Base-by-base conservation (phyloP, 192 early-diverging fungal species). In the Coemansia reversa region DNA sequence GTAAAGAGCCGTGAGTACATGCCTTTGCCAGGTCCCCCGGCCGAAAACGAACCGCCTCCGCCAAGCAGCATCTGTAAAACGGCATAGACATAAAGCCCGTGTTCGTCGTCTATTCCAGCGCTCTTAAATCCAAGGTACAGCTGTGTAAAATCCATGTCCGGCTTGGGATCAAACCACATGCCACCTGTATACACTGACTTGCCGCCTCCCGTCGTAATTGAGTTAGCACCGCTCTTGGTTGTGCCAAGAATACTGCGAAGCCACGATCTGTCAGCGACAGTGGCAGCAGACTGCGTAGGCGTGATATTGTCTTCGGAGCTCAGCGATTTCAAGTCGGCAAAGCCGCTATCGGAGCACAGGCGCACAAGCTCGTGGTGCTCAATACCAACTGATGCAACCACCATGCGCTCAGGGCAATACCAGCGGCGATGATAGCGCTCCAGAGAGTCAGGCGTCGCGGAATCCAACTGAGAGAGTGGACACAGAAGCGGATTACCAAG, bases 1-100 rank as follows among this genome's bases (percentile, higher is more conserved):
- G 92, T 96, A 72, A 95, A 98, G 29, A 98, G 84, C 4, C 95
- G 87, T 48, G 95, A 96, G 85, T 98, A 95, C 94, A 98, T 97
- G 56, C 97, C 97, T 81, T 98, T 97, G 4, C 96, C 94, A 1
- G 97, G 97, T 7, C 97, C 97, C 61, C 97, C 97, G 0, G 97
- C 97, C 12, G 91, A 93, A 71, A 98, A 98, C 1, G 92, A 93
- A 5, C 94, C 93, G 45, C 97, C 97, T 30, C 97, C 97, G 24
- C 97, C 97, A 72, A 98, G 84, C 30, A 98, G 80, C 58, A 91
- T 86, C 58, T 95, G 90, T 35, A 98, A 78, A 16, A 91, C 92
- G 8, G 97, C 93, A 57, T 97, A 84, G 8, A 93, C 87, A 75
- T 97, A 98, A 14, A 96, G 89, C 20, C 66, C 59, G 12, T 71